phyloP scores from a whole-genome alignment of 768 basidiomycete species.

The Boletus fagicola region DNA sequence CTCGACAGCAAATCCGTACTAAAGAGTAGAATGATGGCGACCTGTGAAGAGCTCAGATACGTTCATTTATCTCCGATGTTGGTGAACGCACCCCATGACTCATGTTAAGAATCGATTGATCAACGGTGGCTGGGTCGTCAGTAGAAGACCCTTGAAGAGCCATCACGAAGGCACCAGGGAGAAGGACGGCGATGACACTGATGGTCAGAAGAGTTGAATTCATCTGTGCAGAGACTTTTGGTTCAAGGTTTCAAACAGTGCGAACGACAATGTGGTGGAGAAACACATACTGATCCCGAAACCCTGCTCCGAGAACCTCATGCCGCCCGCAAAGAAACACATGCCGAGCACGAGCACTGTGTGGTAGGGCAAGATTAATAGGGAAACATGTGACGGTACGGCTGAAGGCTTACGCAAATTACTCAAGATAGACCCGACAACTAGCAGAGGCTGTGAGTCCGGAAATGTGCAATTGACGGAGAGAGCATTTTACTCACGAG shows the following conservation, averaged over 20 bases:
- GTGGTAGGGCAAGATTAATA: background rate
- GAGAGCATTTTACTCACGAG: slow-evolving; percentile 46
- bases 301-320: slow-evolving; percentile 74
- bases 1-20: slow-evolving; percentile 43
- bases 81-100: slow-evolving; percentile 63
- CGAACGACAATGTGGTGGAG: background rate
- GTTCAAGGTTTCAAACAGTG: background rate
- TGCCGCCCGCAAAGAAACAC: slow-evolving; percentile 81
- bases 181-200: slow-evolving; percentile 74
- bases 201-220: slow-evolving; percentile 73
- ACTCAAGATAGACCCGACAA: slow-evolving; percentile 80
- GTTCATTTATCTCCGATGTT: background rate
- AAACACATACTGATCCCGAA: slow-evolving; percentile 61
- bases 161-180: slow-evolving; percentile 77
- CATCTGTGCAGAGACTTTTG: slow-evolving; percentile 66
- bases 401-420: slow-evolving; percentile 53
- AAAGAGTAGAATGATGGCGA: slow-evolving; percentile 73
- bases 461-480: background rate
- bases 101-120: slow-evolving; percentile 63
- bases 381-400: background rate
- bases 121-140: slow-evolving; percentile 18
- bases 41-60: slow-evolving; percentile 39
- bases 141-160: slow-evolving; percentile 36
- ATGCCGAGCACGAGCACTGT: slow-evolving; percentile 81
- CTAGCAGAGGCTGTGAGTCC: slow-evolving; percentile 35